Percentiles rank a stretch among this genome's conserved stretches.
These are phyloP conservation scores for Cynara cardunculus DNA, from an alignment of 129 eudicot genomes.

Conservation along the genomic window DNA sequence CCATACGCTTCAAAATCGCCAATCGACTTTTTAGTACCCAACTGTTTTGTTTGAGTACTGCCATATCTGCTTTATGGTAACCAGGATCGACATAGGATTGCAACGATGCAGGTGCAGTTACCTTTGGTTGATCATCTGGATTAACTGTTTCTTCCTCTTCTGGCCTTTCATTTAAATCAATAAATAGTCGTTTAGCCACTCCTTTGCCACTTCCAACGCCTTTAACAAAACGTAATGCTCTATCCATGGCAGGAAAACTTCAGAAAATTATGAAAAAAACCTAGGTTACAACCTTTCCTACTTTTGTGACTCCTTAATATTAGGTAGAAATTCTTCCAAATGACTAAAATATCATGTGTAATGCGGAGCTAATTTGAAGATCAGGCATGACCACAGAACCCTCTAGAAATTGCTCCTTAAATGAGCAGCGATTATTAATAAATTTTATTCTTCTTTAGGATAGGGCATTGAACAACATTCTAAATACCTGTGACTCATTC, in stretches of 20 bases:
- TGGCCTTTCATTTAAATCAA: conserved; percentile 36
- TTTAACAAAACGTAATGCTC: not conserved
- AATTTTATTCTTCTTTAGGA: conserved; percentile 19
- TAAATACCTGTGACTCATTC: not conserved
- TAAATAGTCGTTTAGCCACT: conserved; percentile 25
- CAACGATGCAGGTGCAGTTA: not conserved
- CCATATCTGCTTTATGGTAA: not conserved
- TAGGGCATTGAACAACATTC: conserved; percentile 22
- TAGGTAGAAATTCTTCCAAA: not conserved
- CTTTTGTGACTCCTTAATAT: not conserved
- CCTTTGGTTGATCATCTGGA: conserved; percentile 19
- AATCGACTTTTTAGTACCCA: not conserved
- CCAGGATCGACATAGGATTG: not conserved
- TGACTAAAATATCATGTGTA: not conserved
- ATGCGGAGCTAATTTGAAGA: not conserved
- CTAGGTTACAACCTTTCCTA: conserved; percentile 1
- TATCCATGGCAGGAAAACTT: conserved; percentile 25
- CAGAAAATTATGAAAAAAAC: not conserved
- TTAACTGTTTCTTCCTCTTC: conserved; percentile 27
- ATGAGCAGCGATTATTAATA: conserved; percentile 11
- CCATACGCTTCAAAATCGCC: conserved; percentile 4
- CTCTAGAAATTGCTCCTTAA: conserved; percentile 11
- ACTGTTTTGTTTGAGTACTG: not conserved
- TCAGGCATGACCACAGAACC: conserved; percentile 1
- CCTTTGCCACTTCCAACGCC: conserved; percentile 20